Base-by-base conservation (phyloP, 148 eudicot genomes). In the Amaranthus palmeri region DNA sequence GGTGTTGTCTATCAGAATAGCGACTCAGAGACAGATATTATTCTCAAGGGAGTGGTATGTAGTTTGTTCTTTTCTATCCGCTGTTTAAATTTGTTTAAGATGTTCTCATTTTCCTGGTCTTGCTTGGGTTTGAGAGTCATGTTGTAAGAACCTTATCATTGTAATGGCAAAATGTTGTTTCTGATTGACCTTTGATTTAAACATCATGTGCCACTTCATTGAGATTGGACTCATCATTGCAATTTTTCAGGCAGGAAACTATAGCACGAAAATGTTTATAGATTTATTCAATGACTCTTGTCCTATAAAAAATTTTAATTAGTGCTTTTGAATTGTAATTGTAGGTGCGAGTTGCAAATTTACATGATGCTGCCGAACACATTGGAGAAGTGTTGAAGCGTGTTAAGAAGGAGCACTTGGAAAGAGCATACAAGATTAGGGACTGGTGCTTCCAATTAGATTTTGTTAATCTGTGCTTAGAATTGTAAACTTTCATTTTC, bases 31-130 rank as follows among this genome's bases (percentile, higher is more conserved):
- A 91, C 98, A 15, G 97, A 95, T 84, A 81, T 92, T 84, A 93
- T 91, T 52, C 80, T 95, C 51, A 95, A 95, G 93, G 99, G 99
- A 2, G 99, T 95, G 97, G 99, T 95, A 89, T 73, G 98, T 80
- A 65, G 25, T 62, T n/a, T 49, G 17, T 48, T 17, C n/a, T 64
- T 57, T 25, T 25, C 36, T 25, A 25, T 25, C 36, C 36, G 1
- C 36, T 25, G 47, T 41, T 7, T 65, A 45, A 41, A 53, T 43
- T 68, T 50, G 40, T 40, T 45, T 13, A 49, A 25, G 49, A 42
- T 66, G n/a, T 59, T n/a, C 10, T 46, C 25, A 8, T 65, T 17
- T 47, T 25, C 11, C 68, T 46, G 68, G 25, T 5, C n/a, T 8
- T 18, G 11, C 40, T 70, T 7, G 49, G 46, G 63, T 73, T 40